Base-by-base conservation (phyloP, 1,284 basidiomycete species). In the Cryptococcus sp. region DNA sequence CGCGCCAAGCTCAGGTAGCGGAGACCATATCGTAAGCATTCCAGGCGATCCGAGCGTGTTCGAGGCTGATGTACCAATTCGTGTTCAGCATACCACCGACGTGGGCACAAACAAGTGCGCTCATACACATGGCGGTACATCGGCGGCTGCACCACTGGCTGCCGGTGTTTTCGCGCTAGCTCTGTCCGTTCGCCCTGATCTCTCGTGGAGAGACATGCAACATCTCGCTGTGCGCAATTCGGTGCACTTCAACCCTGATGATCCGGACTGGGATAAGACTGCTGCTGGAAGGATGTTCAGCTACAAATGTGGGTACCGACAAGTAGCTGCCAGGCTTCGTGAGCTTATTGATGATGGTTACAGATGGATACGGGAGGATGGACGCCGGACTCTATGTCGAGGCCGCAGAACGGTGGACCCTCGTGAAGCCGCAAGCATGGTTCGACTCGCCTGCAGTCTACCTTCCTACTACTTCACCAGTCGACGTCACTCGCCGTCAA, bases 141-240 rank as follows among this genome's bases (percentile, higher is more conserved):
- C 93, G 19, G 96, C 96, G 19, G 96, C 96, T 3, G 96, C 96
- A 3, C 96, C 96, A 0, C 90, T 99, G 54, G 95, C 91, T 35
- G 93, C 87, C 13, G 94, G 91, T 25, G 89, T 96, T 45, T 88
- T 94, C 73, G 90, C 92, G 17, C 84, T 97, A 13, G 91, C 91
- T 3, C 81, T 97, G 13, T 83, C 92, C 78, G 89, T 84, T 50
- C 50, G 90, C 31, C 93, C 93, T 17, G 94, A 99, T 50, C 84
- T 99, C 27, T 89, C 90, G 27, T 99, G 96, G 96, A 87, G 96
- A 59, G 96, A 99, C 74, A 84, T 98, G 42, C 96, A 99, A 75
- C 87, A 99, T 72, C 83, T 99, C 41, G 88, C 89, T 57, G 87
- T 99, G 39, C 82, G 84, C 60, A 90, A 87, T 1, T 90, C 91